Base-by-base conservation (phyloP, 2,329 filamentous ascomycete species). In the Apiospora sp. region DNA sequence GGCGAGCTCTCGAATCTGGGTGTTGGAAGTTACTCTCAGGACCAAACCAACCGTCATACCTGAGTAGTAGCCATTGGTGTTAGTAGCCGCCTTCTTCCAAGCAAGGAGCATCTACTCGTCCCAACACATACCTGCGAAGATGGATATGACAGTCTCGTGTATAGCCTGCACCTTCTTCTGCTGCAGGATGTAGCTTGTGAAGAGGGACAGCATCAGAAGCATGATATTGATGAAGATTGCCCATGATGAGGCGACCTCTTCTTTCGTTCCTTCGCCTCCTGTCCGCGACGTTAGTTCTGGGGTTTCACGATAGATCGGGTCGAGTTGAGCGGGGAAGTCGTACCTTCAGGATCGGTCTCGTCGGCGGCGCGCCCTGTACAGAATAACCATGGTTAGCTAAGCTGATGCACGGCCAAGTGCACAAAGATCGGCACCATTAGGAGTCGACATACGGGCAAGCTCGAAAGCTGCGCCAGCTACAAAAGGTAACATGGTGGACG, bases 81-180 rank as follows among this genome's bases (percentile, higher is more conserved):
- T 71, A 61, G 64, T 43, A 67, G 34, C 44, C 75, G 61, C 54
- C 30, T 30, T 16, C 27, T 22, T 61, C 16, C 30, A 22, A 37
- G 16, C 30, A 61, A 37, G 30, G 30, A 61, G 7, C 7, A 34
- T 4, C 22, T 22, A 7, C 10, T 37, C 30, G 7, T 22, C 54
- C 54, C 61, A 72, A 44, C 72, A 75, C 76, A 54, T 73, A 95
- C 95, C 95, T 72, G 95, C 95, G 86, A 99, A 98, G 81, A 99
- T 99, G 74, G 96, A 98, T 75, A 99, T 92, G 78, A 98, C 96
- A 1, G 96, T 99, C 86, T 99, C 96, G 83, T 99, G 96, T 71
- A 99, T 93, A 41, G 96, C 96, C 80, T 98, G 96, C 72, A 99
- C 95, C 85, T 97, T 98, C 84, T 94, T 95, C 85, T 96, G 94